Conservation (phyloP, 192 early-diverging fungal species). For the Podila horticola region DNA sequence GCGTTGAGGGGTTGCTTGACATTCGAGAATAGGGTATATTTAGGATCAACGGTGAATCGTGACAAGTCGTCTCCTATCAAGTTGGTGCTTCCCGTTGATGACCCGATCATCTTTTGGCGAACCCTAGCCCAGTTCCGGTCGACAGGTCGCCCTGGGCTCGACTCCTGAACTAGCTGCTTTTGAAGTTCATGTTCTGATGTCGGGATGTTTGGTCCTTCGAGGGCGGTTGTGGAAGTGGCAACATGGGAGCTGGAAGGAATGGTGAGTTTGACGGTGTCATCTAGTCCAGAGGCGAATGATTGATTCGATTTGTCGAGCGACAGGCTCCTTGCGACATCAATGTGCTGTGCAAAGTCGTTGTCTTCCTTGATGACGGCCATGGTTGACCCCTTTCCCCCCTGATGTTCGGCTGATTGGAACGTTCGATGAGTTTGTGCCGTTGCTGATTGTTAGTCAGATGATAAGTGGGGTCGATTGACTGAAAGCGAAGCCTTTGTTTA, state of each 20-base stretch:
- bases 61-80: not conserved
- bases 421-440: no score
- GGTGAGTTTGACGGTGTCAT: not conserved
- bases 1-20: not conserved
- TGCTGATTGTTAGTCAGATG: no score
- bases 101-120: constrained; percentile 31
- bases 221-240: not conserved
- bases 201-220: not conserved
- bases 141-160: constrained; percentile 2
- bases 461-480: no score
- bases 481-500: not conserved
- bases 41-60: not conserved
- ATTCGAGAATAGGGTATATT: not conserved
- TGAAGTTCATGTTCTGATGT: not conserved
- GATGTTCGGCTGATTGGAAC: no score
- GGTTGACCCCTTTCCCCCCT: no score
- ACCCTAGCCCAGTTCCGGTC: constrained; percentile 48
- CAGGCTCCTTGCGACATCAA: no score
- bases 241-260: not conserved
- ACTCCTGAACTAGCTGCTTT: not conserved
- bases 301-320: no score
- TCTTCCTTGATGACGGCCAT: no score
- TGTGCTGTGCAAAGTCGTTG: no score
- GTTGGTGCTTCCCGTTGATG: not conserved
- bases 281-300: no score